Evolutionary conservation across 495 filamentous ascomycete genomes (phyloP).

Genomic region (Alectoria sarmentosa): DNA sequence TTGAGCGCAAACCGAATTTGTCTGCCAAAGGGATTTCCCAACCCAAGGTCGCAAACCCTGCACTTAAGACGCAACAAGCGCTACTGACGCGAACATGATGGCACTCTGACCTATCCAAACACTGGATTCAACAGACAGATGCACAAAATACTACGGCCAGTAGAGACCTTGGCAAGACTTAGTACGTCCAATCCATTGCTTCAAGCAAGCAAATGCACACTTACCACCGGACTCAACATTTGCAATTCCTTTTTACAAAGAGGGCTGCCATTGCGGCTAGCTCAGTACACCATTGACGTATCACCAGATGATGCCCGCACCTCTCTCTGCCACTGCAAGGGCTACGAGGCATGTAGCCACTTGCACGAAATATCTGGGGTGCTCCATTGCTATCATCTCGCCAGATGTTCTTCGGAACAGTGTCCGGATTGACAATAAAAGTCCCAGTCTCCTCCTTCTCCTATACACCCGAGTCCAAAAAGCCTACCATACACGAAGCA

Average conservation of each 20-base stretch:
- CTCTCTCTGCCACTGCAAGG: slow-evolving; percentile 58
- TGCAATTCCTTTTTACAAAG: slow-evolving; percentile 30
- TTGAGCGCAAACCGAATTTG: no score
- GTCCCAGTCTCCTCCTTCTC: slow-evolving; percentile 42
- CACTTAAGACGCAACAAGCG: slow-evolving; percentile 12
- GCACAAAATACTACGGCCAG: neutral
- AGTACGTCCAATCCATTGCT: neutral
- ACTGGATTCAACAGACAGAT: neutral
- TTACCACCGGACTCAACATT: neutral
- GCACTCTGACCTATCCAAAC: slow-evolving; percentile 10
- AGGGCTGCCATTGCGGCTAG: slow-evolving; percentile 44
- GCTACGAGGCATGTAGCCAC: slow-evolving; percentile 43
- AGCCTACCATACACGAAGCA: slow-evolving; percentile 43
- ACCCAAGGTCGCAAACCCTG: no score
- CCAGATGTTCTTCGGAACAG: slow-evolving; percentile 53
- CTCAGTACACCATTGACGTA: slow-evolving; percentile 42
- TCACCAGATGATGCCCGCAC: slow-evolving; percentile 53
- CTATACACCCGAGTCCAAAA: slow-evolving; percentile 32
- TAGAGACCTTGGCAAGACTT: neutral
- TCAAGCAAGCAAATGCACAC: neutral
- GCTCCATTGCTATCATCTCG: neutral
- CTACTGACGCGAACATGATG: slow-evolving; percentile 12
- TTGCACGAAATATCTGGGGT: neutral
- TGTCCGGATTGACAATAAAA: slow-evolving; percentile 57
- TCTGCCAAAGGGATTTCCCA: no score